Evolutionary conservation across 371 early-diverging fungal species (phyloP), one percentile per base, ranked within the genome.

Genomic region (Capillidium heterosporum): DNA sequence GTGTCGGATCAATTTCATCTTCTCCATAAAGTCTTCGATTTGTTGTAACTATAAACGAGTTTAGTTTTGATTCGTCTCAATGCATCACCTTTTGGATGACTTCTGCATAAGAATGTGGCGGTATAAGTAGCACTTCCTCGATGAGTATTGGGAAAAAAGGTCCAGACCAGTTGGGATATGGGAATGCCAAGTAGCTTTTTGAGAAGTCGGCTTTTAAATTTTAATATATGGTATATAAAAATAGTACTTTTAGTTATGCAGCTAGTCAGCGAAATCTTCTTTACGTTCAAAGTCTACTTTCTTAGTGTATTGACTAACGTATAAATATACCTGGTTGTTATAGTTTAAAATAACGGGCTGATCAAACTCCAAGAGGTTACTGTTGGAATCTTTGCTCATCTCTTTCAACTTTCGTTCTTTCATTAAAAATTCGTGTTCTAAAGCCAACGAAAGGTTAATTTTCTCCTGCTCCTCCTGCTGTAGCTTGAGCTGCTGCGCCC

Each of bases 361-460:
- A 40, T 53, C 53, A 53, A 53, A 53, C 39, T 53, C 53, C 11
- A 53, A 10, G 2, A 53, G n/a, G 24, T 39, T 53, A 32, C 13
- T 17, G 21, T 53, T 53, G 17, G n/a, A 31, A 21, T 53, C 53
- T 17, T 39, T 29, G 15, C 35, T 35, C 35, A 35, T 35, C 15
- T 53, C 53, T 40, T 53, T 19, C 39, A 53, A 31, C 23, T 39
- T 31, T 52, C 59, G 60, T 49, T 66, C 70, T 0, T 59, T 58
- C 55, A 62, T 46, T 11, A 65, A 47, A 54, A 53, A 32, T 23
- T 53, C 53, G 4, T 31, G 27, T 53, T 53, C 53, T 27, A 53
- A 29, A 23, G 53, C 53, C 19, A 17, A 21, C 4, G 35, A 32
- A 3, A 53, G 24, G 2, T 21, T 53, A 35, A 35, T 8, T 31